Base-by-base conservation (phyloP, 768 basidiomycete genomes). In the Suillus discolor region DNA sequence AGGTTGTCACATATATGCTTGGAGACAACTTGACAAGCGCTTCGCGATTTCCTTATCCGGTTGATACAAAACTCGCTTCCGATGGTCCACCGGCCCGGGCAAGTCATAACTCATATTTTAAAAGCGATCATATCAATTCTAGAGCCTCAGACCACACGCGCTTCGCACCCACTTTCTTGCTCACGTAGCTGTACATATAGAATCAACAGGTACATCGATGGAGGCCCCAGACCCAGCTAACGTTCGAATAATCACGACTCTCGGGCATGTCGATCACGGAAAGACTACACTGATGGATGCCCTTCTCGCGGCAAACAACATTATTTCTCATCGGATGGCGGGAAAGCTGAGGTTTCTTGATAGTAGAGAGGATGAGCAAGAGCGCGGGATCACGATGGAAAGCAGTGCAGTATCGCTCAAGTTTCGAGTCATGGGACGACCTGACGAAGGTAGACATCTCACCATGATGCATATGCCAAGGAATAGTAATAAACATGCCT, bases 301-400 rank as follows among this genome's bases (percentile, higher is more conserved):
- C 18, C 85, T 99, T 9, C 87, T 99, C 42, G 96, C 97, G 2
- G 95, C 97, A 25, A 99, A 99, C 80, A 97, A 94, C 73, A 99
- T 99, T 74, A 98, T 99, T 72, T 98, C 97, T 0, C 79, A 89
- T 12, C 82, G 93, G 62, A 92, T 98, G 89, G 97, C 96, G 2
- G 97, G 97, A 12, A 99, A 97, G 76, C 89, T 99, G 77, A 84
- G 97, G 62, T 99, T 97, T 75, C 82, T 99, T 62, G 97, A 99
- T 74, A 94, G 91, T 65, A 84, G 97, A 69, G 96, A 98, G 74
- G 97, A 99, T 71, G 97, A 99, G 73, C 96, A 98, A 72, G 91
- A 99, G 78, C 82, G 97, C 60, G 97, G 97, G 3, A 99, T 99
- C 67, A 99, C 97, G 0, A 99, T 99, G 97, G 96, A 99, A 78